These are phyloP conservation scores for Trichoderma hamatum DNA, from an alignment of 2,329 filamentous ascomycete species.

Conservation along the genomic window DNA sequence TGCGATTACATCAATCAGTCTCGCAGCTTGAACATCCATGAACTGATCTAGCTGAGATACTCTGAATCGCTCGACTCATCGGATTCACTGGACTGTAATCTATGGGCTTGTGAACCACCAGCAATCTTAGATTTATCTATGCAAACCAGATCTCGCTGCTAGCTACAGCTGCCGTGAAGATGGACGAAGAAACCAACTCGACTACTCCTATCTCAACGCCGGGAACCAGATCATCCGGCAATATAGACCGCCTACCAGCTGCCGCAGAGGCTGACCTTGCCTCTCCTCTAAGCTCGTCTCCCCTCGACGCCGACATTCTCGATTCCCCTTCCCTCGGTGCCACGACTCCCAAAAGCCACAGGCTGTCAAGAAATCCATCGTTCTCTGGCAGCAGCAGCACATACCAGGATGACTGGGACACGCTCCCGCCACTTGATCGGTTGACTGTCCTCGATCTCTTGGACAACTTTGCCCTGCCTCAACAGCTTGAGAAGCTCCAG, in stretches of 20 bases:
- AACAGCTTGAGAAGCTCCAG: slow-evolving; percentile 89
- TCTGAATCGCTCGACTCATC: background rate
- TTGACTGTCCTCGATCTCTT: slow-evolving; percentile 90
- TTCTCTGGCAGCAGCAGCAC: slow-evolving; percentile 82
- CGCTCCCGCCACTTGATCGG: slow-evolving; percentile 84
- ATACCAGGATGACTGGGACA: slow-evolving; percentile 88
- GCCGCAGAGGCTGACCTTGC: slow-evolving; percentile 48
- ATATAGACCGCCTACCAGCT: slow-evolving; percentile 29
- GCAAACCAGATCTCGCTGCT: background rate
- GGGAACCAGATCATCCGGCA: slow-evolving; percentile 4
- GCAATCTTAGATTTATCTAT: background rate
- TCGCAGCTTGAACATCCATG: background rate
- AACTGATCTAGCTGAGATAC: background rate
- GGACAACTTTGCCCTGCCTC: slow-evolving; percentile 88
- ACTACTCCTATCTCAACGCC: slow-evolving; percentile 19
- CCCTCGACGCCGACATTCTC: slow-evolving; percentile 47
- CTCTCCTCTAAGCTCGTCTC: slow-evolving; percentile 48
- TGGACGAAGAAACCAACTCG: slow-evolving; percentile 24
- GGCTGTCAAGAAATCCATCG: slow-evolving; percentile 74
- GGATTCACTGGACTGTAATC: background rate
- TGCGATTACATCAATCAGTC: background rate
- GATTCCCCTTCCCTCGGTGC: slow-evolving; percentile 58
- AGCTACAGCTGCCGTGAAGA: background rate
- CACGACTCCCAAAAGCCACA: slow-evolving; percentile 52
- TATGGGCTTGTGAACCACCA: background rate